Base-by-base conservation (phyloP, 345 rosid genomes). In the Dipteronia dyeriana region DNA sequence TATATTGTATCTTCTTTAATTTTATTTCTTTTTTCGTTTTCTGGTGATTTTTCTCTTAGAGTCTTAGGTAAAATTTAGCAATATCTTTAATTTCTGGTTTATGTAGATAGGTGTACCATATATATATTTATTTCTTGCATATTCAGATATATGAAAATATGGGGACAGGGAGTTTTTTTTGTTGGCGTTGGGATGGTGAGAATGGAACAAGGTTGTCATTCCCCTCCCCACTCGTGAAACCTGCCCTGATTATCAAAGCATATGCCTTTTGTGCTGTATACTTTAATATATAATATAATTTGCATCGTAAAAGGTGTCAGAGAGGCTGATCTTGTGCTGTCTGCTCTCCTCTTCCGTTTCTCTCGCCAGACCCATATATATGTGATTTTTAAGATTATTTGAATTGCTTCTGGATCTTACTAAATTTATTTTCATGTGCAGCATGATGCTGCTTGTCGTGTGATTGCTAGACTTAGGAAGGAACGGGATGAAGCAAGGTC, bases 381-480 rank as follows among this genome's bases (percentile, higher is more conserved):
- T 14, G 34, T 60, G 68, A 60, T 22, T 68, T 5, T 43, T 57
- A 31, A 39, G 8, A 26, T 49, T 72, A 14, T 54, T 34, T 57
- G 12, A 31, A 53, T 38, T 3, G 51, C 57, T 13, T 19, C 16
- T 9, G 45, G 68, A 54, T 57, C 49, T 63, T 59, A 78, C 19
- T 65, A n/a, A 61, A 25, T 79, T 59, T 31, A 77, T 67, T 74
- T 23, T 53, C 78, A 62, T 70, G 2, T 29, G 34, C 88, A 96
- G 99, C 99, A 90, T 84, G 99, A 96, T 88, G 97, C 98, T 81
- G 98, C 99, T 66, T 96, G 99, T 87, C 98, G 98, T 20, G 99
- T 96, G 77, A 96, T 96, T 88, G 99, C 98, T 62, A 92, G 99
- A 79, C 93, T 96, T 71, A 94, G 85, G 77, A 96, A 92, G 81